phyloP scores from a whole-genome alignment of 2,329 filamentous ascomycete genomes.

The Pseudocercospora pini-densiflorae region DNA sequence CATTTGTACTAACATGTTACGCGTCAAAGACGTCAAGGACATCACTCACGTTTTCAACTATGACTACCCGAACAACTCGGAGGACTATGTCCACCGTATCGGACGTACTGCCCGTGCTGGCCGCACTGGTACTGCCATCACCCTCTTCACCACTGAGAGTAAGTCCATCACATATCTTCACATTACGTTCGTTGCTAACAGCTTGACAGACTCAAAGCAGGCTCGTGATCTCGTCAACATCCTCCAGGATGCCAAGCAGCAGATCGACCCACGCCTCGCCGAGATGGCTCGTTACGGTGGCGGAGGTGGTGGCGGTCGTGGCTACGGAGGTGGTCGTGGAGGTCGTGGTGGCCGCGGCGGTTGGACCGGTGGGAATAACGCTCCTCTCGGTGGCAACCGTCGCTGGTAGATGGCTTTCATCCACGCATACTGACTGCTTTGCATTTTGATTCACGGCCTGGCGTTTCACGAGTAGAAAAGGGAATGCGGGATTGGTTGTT shows the following conservation, averaged over 20 bases:
- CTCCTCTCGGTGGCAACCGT: constrained; percentile 59
- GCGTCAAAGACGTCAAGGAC: constrained; percentile 96
- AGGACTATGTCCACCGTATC: constrained; percentile 72
- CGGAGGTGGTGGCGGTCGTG: constrained; percentile 69
- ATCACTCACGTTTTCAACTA: constrained; percentile 99
- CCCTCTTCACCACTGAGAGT: constrained; percentile 99
- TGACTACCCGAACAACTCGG: constrained; percentile 96
- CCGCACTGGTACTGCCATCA: constrained; percentile 93
- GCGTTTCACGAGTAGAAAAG: constrained; percentile 25
- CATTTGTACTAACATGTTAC: constrained; percentile 51
- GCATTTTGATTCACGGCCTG: constrained; percentile 26
- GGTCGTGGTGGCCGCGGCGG: constrained; percentile 41
- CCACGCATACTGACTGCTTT: constrained; percentile 19
- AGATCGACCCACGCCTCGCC: constrained; percentile 91
- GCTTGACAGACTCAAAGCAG: constrained; percentile 56
- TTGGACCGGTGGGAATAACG: constrained; percentile 63
- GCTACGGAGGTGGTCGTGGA: constrained; percentile 54
- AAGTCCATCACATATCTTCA: constrained; percentile 48
- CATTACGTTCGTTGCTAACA: constrained; percentile 40
- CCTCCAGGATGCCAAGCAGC: constrained; percentile 95
- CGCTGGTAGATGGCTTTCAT: constrained; percentile 54
- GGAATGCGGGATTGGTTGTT: constrained; percentile 18
- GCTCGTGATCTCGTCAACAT: constrained; percentile 95
- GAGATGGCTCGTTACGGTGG: constrained; percentile 96
- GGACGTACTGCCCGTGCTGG: constrained; percentile 74